These are phyloP conservation scores for Ceratocystis ficicola DNA, from an alignment of 2,329 filamentous ascomycete genomes.

Conservation along the genomic window DNA sequence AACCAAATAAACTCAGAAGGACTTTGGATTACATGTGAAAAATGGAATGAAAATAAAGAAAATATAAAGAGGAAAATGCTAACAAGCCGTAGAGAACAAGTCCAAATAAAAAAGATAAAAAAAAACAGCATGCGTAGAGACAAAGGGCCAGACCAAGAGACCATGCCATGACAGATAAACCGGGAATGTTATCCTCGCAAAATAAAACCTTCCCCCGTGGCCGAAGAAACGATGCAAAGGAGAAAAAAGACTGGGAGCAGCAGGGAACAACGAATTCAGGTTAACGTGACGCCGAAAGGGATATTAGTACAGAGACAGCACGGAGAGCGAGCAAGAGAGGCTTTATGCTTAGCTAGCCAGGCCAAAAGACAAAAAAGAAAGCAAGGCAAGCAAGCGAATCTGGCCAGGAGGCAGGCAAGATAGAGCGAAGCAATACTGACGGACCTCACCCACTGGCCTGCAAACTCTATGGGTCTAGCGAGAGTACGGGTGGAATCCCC, in stretches of 20 bases:
- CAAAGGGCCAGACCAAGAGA: neutral
- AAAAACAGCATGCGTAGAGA: neutral
- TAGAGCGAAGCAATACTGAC: neutral
- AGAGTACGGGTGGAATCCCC: slow-evolving; percentile 70
- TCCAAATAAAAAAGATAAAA: neutral
- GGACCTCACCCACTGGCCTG: neutral
- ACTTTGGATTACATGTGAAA: neutral
- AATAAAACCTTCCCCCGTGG: too few relatives aligned
- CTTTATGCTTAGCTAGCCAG: neutral
- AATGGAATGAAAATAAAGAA: neutral
- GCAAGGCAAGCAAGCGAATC: neutral
- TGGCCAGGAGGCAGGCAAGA: neutral
- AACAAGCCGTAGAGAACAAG: neutral
- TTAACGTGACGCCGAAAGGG: slow-evolving; percentile 3
- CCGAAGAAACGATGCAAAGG: neutral
- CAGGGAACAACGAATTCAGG: neutral
- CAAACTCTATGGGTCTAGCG: slow-evolving; percentile 23
- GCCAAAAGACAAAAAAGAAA: neutral
- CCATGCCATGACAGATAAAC: too few relatives aligned
- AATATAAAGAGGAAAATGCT: neutral
- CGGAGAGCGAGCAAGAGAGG: neutral
- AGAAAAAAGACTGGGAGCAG: neutral
- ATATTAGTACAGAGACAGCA: slow-evolving; percentile 10
- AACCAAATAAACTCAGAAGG: too few relatives aligned
- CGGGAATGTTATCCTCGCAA: too few relatives aligned